A percentile compares a stretch with the other conserved stretches of the same genome.
Conservation (phyloP, 768 basidiomycete genomes). For the Tylopilus rubrobrunneus region DNA sequence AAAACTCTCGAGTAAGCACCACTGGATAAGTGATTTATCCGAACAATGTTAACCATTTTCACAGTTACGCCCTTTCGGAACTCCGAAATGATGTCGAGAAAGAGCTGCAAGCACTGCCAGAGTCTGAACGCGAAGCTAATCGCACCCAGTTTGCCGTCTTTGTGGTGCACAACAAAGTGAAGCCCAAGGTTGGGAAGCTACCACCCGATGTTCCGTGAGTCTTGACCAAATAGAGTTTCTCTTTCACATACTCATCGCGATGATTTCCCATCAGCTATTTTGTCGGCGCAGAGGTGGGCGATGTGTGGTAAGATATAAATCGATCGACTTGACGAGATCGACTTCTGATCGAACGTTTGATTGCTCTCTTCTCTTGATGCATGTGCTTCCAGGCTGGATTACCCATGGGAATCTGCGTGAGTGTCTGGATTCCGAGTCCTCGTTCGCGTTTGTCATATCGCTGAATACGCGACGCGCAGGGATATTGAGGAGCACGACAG, state of each 20-base stretch:
- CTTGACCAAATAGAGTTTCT: neutral
- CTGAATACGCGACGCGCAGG: conserved; percentile 33
- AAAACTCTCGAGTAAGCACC: conserved; percentile 79
- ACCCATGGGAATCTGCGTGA: conserved; percentile 79
- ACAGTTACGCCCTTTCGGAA: conserved; percentile 86
- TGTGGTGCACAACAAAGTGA: conserved; percentile 93
- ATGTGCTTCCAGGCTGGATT: conserved; percentile 59
- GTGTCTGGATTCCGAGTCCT: conserved; percentile 21
- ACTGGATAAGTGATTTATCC: neutral
- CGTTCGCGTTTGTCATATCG: neutral
- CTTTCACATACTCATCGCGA: conserved; percentile 3
- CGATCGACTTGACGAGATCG: neutral
- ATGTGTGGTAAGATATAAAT: conserved; percentile 59
- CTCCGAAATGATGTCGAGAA: conserved; percentile 83
- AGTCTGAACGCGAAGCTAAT: conserved; percentile 67
- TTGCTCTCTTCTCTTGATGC: neutral
- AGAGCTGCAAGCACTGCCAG: conserved; percentile 61
- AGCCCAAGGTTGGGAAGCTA: conserved; percentile 75
- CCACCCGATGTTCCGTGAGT: conserved; percentile 63
- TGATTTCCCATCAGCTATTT: conserved; percentile 55
- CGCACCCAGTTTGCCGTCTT: conserved; percentile 88
- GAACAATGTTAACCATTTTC: neutral
- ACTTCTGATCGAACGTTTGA: conserved; percentile 11
- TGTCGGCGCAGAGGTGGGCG: conserved; percentile 68
- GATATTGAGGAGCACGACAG: conserved; percentile 76